Base-by-base conservation (phyloP, 164 flowering plant species). In the Echeveria elegans region DNA sequence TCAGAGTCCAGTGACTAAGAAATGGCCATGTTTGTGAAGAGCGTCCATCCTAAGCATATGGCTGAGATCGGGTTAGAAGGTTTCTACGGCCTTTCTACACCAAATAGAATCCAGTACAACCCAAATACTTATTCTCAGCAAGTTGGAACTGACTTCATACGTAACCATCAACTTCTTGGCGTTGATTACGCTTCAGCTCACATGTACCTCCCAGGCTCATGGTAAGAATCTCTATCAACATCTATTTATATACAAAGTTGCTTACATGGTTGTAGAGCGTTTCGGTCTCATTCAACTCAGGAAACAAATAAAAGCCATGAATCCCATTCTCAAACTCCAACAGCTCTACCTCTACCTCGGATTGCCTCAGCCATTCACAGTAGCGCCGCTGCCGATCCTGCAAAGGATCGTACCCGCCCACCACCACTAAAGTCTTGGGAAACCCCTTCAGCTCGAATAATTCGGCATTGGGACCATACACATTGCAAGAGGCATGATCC, bases 161-260 rank as follows among this genome's bases (percentile, higher is more conserved):
- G 95, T 74, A 92, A 90, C 70, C 88, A 89, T 72, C 84, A 76
- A 75, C 81, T 76, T 72, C 76, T 85, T 41, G 96, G 92, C 14
- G 77, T 92, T 74, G 98, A 92, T 83, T 92, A 88, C 72, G 96
- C 98, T 45, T 84, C 98, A 18, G 89, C 81, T 78, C 98, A 92
- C 75, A 87, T 86, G 12, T 87, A 90, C 70, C 73, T n/a, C n/a
- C n/a, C 96, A 8, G 98, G 88, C 68, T 79, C 89, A 18, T 92
- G 98, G 98, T 89, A 71, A 78, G 83, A 37, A 21, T 11, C 23
- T 59, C 23, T 26, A 9, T 16, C n/a, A n/a, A n/a, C n/a, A n/a
- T n/a, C n/a, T n/a, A n/a, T n/a, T n/a, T 63, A 41, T 32, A 15
- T 0, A 83, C 38, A 43, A 82, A 83, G 12, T 78, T 74, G 61